A percentile compares a stretch with the other conserved stretches of the same genome.
These are phyloP conservation scores for Penicillium sp. DNA, from an alignment of 2,329 filamentous ascomycete species.

Conservation along the genomic window DNA sequence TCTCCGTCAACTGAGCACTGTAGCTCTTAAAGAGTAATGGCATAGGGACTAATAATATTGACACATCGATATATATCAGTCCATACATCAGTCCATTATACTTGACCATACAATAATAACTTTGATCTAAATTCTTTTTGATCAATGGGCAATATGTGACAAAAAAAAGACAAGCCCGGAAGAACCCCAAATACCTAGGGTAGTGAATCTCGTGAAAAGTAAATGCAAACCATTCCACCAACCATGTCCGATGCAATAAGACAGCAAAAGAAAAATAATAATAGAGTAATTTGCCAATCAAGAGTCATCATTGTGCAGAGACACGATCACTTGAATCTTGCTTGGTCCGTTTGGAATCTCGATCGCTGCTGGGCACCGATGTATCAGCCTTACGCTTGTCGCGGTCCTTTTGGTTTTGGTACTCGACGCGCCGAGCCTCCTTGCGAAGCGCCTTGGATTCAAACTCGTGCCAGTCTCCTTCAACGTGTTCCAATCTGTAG, in stretches of 20 bases:
- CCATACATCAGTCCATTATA: neutral
- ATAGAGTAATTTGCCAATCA: neutral
- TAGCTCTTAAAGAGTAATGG: too few relatives aligned
- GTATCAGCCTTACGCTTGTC: conserved; percentile 48
- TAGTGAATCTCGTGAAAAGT: conserved; percentile 13
- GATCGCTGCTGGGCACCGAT: conserved; percentile 34
- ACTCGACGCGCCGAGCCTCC: conserved; percentile 56
- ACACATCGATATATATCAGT: neutral
- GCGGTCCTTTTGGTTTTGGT: conserved; percentile 45
- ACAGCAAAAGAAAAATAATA: neutral
- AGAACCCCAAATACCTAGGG: conserved; percentile 2
- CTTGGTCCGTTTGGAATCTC: conserved; percentile 41
- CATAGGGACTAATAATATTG: too few relatives aligned
- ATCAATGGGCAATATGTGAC: conserved; percentile 18
- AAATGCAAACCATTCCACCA: conserved; percentile 17
- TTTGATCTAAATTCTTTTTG: neutral
- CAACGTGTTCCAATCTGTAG: conserved; percentile 67
- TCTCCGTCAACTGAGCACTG: too few relatives aligned
- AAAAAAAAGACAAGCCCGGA: conserved; percentile 14
- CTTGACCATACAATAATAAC: neutral
- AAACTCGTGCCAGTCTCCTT: conserved; percentile 98
- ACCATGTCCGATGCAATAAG: conserved; percentile 13
- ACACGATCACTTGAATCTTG: conserved; percentile 27
- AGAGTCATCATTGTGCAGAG: neutral
- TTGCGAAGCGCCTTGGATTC: conserved; percentile 93